Evolutionary conservation across 257 asterid species (phyloP), one percentile per base, ranked within the genome.

Genomic region (Anisodus acutangulus): DNA sequence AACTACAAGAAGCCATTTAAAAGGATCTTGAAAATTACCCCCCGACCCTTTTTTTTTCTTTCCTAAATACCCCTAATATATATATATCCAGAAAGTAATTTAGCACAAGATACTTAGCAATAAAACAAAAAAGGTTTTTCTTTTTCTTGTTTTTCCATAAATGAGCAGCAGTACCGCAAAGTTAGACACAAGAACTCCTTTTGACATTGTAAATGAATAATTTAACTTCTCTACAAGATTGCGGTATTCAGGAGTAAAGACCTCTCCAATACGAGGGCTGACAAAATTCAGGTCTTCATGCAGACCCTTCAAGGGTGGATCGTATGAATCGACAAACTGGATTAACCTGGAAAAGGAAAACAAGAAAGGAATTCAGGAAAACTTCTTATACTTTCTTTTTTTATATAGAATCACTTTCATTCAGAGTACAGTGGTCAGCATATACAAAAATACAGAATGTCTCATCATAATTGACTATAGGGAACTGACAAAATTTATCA

Each of bases 241-340:
- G 64, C 2, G 2, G 81, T 78, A 51, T 78, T 13, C 81, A 26
- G 81, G 64, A 78, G 63, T 2, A 74, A 74, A 78, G 55, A 96
- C 99, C 99, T 97, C 99, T 91, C 99, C 99, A 85, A 97, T 94
- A 86, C 98, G 95, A 90, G 99, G 98, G 87, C 99, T 95, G 89
- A 97, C 99, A 74, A 96, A 94, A 89, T 96, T 96, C 87, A 96
- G 97, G 88, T 96, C 99, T 90, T 96, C 99, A 87, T 94, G 98
- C 84, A 96, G 91, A 88, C 99, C 99, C 93, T 95, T 97, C 91
- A 95, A 81, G 82, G 98, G 97, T 78, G 98, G 98, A 92, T 94
- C 98, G 82, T 93, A 96, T 60, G 99, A 94, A 90, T 96, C 99
- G 39, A 96, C 91, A 87, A 94, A 96, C 80, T 94, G 98, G 87